phyloP scores from a whole-genome alignment of 768 basidiomycete species.

The Gloeopeniophorella convolvens region DNA sequence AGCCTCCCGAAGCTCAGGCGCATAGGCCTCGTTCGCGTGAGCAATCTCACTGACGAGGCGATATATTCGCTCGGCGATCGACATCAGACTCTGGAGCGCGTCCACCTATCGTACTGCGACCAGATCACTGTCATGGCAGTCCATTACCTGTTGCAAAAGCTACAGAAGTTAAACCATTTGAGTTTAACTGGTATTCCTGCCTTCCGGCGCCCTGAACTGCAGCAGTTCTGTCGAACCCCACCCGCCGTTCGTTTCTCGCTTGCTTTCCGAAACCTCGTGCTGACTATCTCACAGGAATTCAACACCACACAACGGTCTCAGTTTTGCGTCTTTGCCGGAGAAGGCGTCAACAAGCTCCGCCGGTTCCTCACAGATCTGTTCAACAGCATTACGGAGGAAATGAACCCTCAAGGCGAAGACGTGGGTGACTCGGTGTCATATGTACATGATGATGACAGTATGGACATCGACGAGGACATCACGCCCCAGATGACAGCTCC shows the following conservation, averaged over 20 bases:
- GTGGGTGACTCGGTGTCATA: constrained; percentile 58
- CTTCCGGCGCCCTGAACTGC: constrained; percentile 79
- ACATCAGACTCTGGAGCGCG: constrained; percentile 83
- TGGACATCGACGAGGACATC: constrained; percentile 27
- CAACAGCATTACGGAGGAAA: constrained; percentile 64
- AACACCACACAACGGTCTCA: constrained; percentile 81
- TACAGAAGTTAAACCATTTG: constrained; percentile 90
- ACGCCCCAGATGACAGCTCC: constrained; percentile 26
- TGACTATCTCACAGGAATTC: constrained; percentile 59
- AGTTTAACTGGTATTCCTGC: constrained; percentile 96
- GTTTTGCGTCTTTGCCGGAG: constrained; percentile 96
- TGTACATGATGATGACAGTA: constrained; percentile 29
- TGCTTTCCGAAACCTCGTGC: neutral
- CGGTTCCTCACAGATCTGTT: constrained; percentile 71
- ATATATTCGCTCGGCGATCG: constrained; percentile 84
- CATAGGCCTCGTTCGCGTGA: constrained; percentile 91
- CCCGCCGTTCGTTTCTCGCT: constrained; percentile 56
- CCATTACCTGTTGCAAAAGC: constrained; percentile 79
- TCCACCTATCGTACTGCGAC: constrained; percentile 96
- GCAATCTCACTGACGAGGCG: constrained; percentile 89
- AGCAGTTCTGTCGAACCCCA: constrained; percentile 83
- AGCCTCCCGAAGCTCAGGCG: constrained; percentile 84
- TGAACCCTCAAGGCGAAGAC: constrained; percentile 36
- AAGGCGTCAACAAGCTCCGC: constrained; percentile 79
- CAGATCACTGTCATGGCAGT: constrained; percentile 89